Evolutionary conservation across 1,284 basidiomycete species (phyloP).

Genomic region (Grifola frondosa): DNA sequence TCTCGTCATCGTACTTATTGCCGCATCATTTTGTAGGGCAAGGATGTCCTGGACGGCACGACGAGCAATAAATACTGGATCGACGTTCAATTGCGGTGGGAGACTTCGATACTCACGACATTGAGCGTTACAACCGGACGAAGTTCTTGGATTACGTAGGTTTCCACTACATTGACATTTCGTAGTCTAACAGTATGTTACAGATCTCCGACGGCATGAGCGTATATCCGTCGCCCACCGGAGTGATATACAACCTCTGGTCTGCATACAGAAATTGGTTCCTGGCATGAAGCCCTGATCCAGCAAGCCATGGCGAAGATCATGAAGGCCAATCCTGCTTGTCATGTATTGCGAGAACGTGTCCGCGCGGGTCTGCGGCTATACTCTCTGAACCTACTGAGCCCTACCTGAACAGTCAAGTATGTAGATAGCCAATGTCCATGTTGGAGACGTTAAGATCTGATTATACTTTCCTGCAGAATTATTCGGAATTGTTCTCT

Average conservation of each 20-base stretch:
- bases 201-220: slow-evolving; percentile 91
- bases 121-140: slow-evolving; percentile 93
- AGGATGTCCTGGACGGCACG: slow-evolving; percentile 94
- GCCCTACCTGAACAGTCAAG: slow-evolving; percentile 94
- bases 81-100: slow-evolving; percentile 96
- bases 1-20: slow-evolving; percentile 10
- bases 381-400: slow-evolving; percentile 99
- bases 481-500: slow-evolving; percentile 96
- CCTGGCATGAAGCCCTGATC: slow-evolving; percentile 98
- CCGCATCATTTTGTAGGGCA: slow-evolving; percentile 56
- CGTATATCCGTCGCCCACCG: slow-evolving; percentile 96
- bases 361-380: slow-evolving; percentile 97
- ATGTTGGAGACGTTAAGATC: slow-evolving; percentile 21
- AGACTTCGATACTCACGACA: slow-evolving; percentile 98
- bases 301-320: slow-evolving; percentile 99
- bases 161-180: no score
- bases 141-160: slow-evolving; percentile 93
- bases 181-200: no score
- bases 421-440: no score
- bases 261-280: slow-evolving; percentile 99
- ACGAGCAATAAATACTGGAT: slow-evolving; percentile 99
- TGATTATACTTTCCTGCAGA: no score
- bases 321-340: slow-evolving; percentile 98
- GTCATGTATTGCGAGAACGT: slow-evolving; percentile 95
- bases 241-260: slow-evolving; percentile 97